Evolutionary conservation across 768 basidiomycete species (phyloP), one percentile per base, ranked within the genome.

Genomic region (Amyloporia xantha): DNA sequence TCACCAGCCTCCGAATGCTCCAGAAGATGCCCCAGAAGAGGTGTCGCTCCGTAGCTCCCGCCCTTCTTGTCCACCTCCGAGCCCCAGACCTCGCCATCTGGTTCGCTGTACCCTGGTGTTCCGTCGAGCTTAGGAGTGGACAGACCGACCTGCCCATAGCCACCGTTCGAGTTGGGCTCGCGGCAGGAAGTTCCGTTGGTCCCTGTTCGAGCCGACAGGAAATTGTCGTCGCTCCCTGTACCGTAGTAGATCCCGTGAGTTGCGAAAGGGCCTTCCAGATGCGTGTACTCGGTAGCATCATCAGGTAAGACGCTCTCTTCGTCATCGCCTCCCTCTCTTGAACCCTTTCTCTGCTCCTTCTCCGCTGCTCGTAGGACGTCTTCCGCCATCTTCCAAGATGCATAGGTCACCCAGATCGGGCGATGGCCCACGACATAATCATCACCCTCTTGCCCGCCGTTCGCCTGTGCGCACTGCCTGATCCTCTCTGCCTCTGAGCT

Each of bases 341-440:
- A 65, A 21, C 67, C 60, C 57, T 68, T 68, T 56, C 59, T 63
- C 51, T 64, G 62, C 42, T 77, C 82, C 68, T 82, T 86, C 72
- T 92, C 90, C 41, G 66, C 67, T 1, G 76, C 75, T 15, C 90
- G 70, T 3, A 92, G 59, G 6, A 71, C 72, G 60, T 93, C 89
- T 62, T 94, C 91, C 12, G 90, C 79, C 50, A 74, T 75, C 69
- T 91, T 91, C 92, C 92, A 94, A 3, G 89, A 81, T 2, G 54
- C 47, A 58, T 90, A 93, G 5, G 76, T 71, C 13, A 95, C 59
- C 86, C 87, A 91, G 41, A 95, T 75, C 51, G 68, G 74, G 23
- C 77, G 69, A 48, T 80, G 76, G 0, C 89, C 90, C 2, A 85
- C 52, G 1, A 71, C 68, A 60, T 78, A 93, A 62, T 97, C 91